A percentile compares a stretch with the other conserved stretches of the same genome.
phyloP scores from a whole-genome alignment of 257 asterid species.

The Salvia miltiorrhiza region DNA sequence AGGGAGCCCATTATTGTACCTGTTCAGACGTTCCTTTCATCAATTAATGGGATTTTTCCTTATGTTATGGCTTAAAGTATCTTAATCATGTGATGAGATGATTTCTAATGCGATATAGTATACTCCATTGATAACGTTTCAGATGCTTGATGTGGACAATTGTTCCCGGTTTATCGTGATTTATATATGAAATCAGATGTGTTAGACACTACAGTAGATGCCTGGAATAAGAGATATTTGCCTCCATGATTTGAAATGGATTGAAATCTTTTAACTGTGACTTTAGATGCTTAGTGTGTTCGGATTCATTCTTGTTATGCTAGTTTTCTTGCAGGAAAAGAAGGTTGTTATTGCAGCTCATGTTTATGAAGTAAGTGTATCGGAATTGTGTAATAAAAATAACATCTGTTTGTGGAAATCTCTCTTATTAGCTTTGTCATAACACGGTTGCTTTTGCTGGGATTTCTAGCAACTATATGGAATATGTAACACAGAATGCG shows the following conservation, averaged over 20 bases:
- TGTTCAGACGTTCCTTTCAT: conserved; percentile 16
- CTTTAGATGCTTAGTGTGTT: not conserved
- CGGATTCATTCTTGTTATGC: not conserved
- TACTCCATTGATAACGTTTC: not conserved
- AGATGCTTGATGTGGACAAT: not conserved
- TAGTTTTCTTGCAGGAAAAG: conserved; percentile 17
- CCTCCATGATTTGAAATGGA: not conserved
- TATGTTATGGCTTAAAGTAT: conserved; percentile 4
- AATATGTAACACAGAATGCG: not conserved
- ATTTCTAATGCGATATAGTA: not conserved
- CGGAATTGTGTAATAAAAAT: not conserved
- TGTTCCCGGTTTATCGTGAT: not conserved
- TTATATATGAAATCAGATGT: not conserved
- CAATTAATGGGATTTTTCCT: conserved; percentile 17
- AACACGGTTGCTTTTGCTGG: not conserved
- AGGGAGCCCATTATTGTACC: conserved; percentile 22
- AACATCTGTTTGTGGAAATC: not conserved
- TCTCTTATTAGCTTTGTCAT: not conserved
- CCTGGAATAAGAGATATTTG: not conserved
- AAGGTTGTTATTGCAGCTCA: not conserved
- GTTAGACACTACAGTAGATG: not conserved
- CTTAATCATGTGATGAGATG: not conserved
- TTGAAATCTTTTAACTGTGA: not conserved
- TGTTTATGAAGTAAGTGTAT: conserved; percentile 6
- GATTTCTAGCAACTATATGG: conserved; percentile 2